Percentiles rank a stretch among this genome's conserved stretches.
Evolutionary conservation across 306 rosid genomes (phyloP).

Genomic region (Cucurbita moschata): DNA sequence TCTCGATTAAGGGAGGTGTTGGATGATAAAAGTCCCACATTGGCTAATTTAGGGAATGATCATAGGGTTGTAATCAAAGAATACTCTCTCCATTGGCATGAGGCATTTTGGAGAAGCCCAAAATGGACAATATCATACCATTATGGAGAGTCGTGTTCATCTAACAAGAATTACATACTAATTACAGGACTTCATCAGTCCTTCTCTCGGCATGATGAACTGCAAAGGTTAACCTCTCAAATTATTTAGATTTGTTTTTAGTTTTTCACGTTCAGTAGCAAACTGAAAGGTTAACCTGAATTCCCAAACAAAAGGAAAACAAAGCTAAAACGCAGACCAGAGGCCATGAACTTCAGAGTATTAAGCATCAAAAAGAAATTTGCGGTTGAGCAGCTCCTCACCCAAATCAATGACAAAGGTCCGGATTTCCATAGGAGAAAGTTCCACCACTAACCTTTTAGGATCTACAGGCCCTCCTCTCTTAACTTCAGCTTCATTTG

Average conservation of each 20-base stretch:
- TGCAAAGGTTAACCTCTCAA: neutral
- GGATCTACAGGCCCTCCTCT: conserved; percentile 78
- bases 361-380: conserved; percentile 15
- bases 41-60: too few species aligned
- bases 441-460: conserved; percentile 51
- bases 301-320: neutral
- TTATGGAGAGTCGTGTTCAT: too few species aligned
- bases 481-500: conserved; percentile 21
- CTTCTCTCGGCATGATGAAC: neutral
- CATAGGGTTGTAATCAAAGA: too few species aligned
- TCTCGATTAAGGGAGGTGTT: too few species aligned
- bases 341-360: neutral
- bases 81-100: too few species aligned
- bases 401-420: conserved; percentile 43
- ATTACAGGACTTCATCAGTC: too few species aligned
- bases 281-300: neutral
- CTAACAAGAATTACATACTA: too few species aligned
- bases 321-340: neutral
- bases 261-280: neutral
- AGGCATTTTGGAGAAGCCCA: too few species aligned
- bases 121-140: too few species aligned
- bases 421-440: conserved; percentile 81
- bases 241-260: neutral
- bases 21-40: too few species aligned
- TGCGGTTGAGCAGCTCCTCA: conserved; percentile 6